These are phyloP conservation scores for Leccinum glutinopallens DNA, from an alignment of 1,284 basidiomycete genomes.

Conservation along the genomic window DNA sequence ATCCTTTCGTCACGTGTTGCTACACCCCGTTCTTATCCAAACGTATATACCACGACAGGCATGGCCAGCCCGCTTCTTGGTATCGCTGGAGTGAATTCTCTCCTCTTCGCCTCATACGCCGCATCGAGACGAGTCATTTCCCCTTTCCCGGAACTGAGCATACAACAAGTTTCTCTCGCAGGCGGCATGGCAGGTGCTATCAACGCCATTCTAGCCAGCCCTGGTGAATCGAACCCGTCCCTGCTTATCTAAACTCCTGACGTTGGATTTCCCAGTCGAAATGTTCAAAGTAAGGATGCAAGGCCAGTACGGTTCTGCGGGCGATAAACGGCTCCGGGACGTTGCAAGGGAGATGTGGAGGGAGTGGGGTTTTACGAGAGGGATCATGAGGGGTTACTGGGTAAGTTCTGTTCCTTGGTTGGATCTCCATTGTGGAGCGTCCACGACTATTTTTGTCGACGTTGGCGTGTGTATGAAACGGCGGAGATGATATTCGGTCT, in stretches of 20 bases:
- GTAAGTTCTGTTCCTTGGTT: slow-evolving; percentile 42
- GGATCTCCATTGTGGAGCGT: background rate
- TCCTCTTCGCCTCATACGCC: slow-evolving; percentile 91
- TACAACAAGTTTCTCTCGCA: slow-evolving; percentile 81
- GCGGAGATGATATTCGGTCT: background rate
- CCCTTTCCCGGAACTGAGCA: slow-evolving; percentile 81
- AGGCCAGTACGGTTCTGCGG: slow-evolving; percentile 79
- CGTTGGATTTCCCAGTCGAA: slow-evolving; percentile 54
- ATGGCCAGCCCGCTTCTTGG: slow-evolving; percentile 92
- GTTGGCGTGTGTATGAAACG: background rate
- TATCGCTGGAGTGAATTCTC: slow-evolving; percentile 95
- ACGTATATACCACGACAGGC: slow-evolving; percentile 47
- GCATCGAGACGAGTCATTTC: slow-evolving; percentile 82
- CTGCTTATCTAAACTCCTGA: background rate
- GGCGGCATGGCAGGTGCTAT: slow-evolving; percentile 90
- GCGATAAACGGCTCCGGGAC: slow-evolving; percentile 75
- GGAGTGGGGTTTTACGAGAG: slow-evolving; percentile 81
- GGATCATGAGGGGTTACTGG: slow-evolving; percentile 97
- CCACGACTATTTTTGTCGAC: background rate
- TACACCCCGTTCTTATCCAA: background rate
- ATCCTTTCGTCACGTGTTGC: background rate
- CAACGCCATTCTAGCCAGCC: slow-evolving; percentile 87
- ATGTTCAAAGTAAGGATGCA: slow-evolving; percentile 98
- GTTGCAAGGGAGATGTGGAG: slow-evolving; percentile 83
- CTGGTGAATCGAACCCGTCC: slow-evolving; percentile 53